Evolutionary conservation across 1,284 basidiomycete species (phyloP).

Genomic region (Cutaneotrichosporon sp.): DNA sequence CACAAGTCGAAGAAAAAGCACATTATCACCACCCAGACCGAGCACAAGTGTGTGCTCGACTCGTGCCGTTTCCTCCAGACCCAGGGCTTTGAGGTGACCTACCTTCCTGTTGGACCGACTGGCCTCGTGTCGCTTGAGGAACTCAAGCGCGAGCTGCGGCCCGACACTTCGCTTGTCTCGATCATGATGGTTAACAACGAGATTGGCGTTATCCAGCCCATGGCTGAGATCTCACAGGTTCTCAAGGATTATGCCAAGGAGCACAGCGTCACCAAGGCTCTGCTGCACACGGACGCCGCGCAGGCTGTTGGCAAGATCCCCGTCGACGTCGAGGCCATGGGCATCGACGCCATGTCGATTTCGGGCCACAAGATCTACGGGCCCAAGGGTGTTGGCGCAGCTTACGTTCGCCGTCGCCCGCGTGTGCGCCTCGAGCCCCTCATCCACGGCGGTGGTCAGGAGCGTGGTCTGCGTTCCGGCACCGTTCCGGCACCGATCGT

Average conservation of each 20-base stretch:
- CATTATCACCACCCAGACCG: slow-evolving; percentile 88
- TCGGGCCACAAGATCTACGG: slow-evolving; percentile 99
- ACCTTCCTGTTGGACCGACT: slow-evolving; percentile 86
- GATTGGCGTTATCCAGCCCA: slow-evolving; percentile 96
- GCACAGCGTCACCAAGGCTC: slow-evolving; percentile 75
- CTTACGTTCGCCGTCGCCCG: slow-evolving; percentile 89
- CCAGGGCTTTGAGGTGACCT: slow-evolving; percentile 97
- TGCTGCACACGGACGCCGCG: slow-evolving; percentile 97
- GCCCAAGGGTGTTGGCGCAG: slow-evolving; percentile 93
- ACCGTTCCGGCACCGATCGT: slow-evolving; percentile 87
- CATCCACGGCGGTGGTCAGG: slow-evolving; percentile 94
- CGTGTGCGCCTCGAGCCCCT: slow-evolving; percentile 93
- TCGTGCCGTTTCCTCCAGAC: slow-evolving; percentile 93
- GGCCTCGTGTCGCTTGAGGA: slow-evolving; percentile 76
- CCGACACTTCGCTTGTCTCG: slow-evolving; percentile 82
- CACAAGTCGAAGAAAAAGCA: slow-evolving; percentile 86
- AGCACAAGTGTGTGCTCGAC: slow-evolving; percentile 99
- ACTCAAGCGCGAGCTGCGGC: slow-evolving; percentile 78
- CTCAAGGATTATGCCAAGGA: slow-evolving; percentile 56
- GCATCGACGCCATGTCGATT: slow-evolving; percentile 93
- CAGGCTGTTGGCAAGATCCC: slow-evolving; percentile 92
- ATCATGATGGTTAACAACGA: slow-evolving; percentile 99
- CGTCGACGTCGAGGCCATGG: slow-evolving; percentile 91
- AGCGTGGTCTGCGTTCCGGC: slow-evolving; percentile 90
- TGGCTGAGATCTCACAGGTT: slow-evolving; percentile 89